phyloP scores from a whole-genome alignment of 2,329 filamentous ascomycete species.

The Madurella mycetomatis region DNA sequence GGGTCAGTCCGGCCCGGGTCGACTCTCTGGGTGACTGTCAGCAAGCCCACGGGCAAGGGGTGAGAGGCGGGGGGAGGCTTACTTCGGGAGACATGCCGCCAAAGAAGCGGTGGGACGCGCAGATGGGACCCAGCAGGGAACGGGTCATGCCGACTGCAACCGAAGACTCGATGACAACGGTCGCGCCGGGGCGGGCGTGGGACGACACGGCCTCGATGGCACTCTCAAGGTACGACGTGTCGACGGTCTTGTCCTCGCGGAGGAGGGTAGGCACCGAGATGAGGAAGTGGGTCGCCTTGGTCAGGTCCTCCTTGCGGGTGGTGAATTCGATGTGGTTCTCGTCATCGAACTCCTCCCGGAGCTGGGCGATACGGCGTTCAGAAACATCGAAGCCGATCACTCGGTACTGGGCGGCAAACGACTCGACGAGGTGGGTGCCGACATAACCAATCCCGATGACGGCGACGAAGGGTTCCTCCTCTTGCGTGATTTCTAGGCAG shows the following conservation, averaged over 20 bases:
- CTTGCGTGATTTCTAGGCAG: too few relatives aligned
- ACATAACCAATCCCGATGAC: conserved; percentile 52
- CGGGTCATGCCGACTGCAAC: conserved; percentile 54
- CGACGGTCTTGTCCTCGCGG: conserved; percentile 42
- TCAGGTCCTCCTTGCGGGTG: conserved; percentile 34
- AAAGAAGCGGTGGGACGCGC: conserved; percentile 38
- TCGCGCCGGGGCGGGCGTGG: conserved; percentile 41
- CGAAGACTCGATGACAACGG: conserved; percentile 50
- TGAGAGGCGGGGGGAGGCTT: not conserved
- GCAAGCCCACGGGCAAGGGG: not conserved
- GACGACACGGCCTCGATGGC: conserved; percentile 40
- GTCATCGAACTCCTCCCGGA: conserved; percentile 29
- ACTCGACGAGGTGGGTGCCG: conserved; percentile 44
- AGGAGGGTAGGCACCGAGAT: conserved; percentile 52
- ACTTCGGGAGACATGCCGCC: conserved; percentile 48
- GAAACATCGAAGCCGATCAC: conserved; percentile 49
- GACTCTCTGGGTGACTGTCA: conserved; percentile 32
- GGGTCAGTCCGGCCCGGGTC: conserved; percentile 45
- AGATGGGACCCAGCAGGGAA: conserved; percentile 43
- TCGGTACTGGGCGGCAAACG: conserved; percentile 38
- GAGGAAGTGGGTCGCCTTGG: conserved; percentile 46
- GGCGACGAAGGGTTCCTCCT: conserved; percentile 35
- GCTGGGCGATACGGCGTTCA: conserved; percentile 33
- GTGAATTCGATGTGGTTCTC: conserved; percentile 36
- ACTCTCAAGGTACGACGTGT: conserved; percentile 43